These are phyloP conservation scores for Amanita pseudoporphyria DNA, from an alignment of 768 basidiomycete genomes.

Conservation along the genomic window DNA sequence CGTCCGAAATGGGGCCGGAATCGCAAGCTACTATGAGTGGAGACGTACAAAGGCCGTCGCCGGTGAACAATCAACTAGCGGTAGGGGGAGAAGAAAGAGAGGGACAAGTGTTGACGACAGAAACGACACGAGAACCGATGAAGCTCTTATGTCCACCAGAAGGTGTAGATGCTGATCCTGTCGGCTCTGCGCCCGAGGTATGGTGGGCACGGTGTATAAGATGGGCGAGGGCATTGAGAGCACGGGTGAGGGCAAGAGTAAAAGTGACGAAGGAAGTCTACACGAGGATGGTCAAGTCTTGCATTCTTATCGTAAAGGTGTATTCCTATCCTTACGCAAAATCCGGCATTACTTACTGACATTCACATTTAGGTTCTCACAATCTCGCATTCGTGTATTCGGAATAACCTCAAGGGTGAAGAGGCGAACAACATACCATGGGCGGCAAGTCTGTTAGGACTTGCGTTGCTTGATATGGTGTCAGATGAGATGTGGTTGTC, in stretches of 20 bases:
- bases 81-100: background rate
- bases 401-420: background rate
- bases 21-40: background rate
- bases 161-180: background rate
- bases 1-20: background rate
- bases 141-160: slow-evolving; percentile 6
- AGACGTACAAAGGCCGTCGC: background rate
- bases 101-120: background rate
- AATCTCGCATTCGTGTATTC: background rate
- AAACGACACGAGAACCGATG: slow-evolving; percentile 4
- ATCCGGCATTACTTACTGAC: background rate
- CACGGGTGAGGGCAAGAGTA: background rate
- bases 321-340: background rate
- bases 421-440: background rate
- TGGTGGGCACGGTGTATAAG: background rate
- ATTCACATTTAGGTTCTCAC: background rate
- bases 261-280: slow-evolving; percentile 4
- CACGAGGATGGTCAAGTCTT: slow-evolving; percentile 17
- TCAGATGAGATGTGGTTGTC: slow-evolving; percentile 7
- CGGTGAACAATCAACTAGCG: background rate
- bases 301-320: slow-evolving; percentile 20
- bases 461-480: slow-evolving; percentile 3
- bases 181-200: slow-evolving; percentile 3
- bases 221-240: background rate
- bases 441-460: background rate